These are phyloP conservation scores for Syzygium jambos DNA, from an alignment of 345 rosid species.

Conservation along the genomic window DNA sequence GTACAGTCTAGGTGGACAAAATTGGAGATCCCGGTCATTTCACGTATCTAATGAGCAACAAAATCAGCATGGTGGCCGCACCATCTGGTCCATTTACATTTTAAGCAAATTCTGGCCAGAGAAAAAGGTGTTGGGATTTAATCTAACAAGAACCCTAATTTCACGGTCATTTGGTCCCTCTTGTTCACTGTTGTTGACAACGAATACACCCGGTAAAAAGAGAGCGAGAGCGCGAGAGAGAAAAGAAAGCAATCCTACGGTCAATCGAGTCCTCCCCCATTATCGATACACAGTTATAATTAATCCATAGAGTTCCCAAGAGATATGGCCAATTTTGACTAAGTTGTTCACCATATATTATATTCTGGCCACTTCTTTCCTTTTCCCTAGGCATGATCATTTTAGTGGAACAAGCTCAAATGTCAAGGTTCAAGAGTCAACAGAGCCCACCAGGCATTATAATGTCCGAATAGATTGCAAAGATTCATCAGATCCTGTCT, in stretches of 20 bases:
- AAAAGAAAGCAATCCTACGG: no score
- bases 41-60: neutral
- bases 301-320: neutral
- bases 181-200: neutral
- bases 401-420: neutral
- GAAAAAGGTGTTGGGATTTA: neutral
- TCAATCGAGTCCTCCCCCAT: neutral
- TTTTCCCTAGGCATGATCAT: neutral
- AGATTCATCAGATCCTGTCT: neutral
- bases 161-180: neutral
- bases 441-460: neutral
- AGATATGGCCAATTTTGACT: neutral
- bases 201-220: neutral
- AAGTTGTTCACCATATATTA: neutral
- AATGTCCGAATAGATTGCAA: neutral
- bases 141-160: neutral
- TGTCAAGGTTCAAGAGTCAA: neutral
- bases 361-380: neutral
- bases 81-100: neutral
- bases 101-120: neutral
- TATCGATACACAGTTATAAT: neutral
- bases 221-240: no score
- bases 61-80: neutral
- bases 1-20: neutral
- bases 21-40: neutral